Evolutionary conservation across 345 rosid genomes (phyloP).

Genomic region (Streptanthus diversifolius): DNA sequence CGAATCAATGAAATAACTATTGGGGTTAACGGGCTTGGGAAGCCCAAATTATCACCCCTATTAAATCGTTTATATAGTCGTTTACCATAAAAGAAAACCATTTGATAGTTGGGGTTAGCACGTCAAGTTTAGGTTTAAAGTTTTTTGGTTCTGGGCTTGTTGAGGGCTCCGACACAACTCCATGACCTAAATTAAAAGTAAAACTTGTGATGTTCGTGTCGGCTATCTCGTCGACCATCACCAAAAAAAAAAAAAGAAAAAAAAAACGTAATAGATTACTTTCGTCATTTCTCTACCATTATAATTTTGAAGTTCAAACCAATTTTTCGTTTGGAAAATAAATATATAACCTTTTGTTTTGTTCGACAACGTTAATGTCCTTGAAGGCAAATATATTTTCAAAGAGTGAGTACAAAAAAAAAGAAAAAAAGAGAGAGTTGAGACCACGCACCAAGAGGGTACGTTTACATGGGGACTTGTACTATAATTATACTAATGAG

Average conservation of each 20-base stretch:
- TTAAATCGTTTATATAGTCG: no score
- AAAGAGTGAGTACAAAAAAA: background rate
- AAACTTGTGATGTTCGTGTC: background rate
- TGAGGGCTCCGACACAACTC: background rate
- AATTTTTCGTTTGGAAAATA: background rate
- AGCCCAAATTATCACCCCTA: no score
- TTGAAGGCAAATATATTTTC: background rate
- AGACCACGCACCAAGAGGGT: slow-evolving; percentile 2
- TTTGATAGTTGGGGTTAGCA: background rate
- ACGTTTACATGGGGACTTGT: slow-evolving; percentile 29
- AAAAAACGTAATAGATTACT: background rate
- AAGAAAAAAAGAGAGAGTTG: background rate
- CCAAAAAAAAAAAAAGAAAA: background rate
- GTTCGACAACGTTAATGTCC: background rate
- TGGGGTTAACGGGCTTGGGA: no score
- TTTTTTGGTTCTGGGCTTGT: background rate
- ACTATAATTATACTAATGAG: slow-evolving; percentile 1
- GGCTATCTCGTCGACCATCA: background rate
- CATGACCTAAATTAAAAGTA: background rate
- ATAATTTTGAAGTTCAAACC: background rate
- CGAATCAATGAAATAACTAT: no score
- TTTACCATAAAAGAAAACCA: background rate
- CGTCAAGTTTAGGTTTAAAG: background rate
- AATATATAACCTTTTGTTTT: background rate
- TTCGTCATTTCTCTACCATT: background rate